These are phyloP conservation scores for Psilocybe cubensis DNA, from an alignment of 768 basidiomycete genomes.

Conservation along the genomic window DNA sequence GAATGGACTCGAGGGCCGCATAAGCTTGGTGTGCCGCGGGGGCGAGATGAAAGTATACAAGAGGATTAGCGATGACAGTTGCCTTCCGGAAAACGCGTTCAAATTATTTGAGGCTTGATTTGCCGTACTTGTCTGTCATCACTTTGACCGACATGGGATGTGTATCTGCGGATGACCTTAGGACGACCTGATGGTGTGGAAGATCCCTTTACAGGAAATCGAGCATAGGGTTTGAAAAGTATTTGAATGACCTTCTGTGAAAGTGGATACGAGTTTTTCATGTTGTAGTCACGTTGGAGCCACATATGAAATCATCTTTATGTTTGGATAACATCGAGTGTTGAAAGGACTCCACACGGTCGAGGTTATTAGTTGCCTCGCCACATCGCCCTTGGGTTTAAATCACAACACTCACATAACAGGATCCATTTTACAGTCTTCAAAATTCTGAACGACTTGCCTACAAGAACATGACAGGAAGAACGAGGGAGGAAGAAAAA, in stretches of 20 bases:
- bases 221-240: background rate
- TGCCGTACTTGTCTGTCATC: background rate
- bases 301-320: background rate
- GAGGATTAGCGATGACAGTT: constrained; percentile 44
- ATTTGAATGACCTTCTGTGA: background rate
- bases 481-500: background rate
- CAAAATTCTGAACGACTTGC: background rate
- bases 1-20: constrained; percentile 52
- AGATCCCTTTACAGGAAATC: too few species aligned
- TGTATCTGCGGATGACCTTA: background rate
- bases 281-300: background rate
- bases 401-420: background rate
- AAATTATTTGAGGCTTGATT: constrained; percentile 31
- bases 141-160: background rate
- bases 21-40: constrained; percentile 57
- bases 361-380: too few species aligned
- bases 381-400: too few species aligned
- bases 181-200: too few species aligned
- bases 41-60: constrained; percentile 54
- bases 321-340: background rate
- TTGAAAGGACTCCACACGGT: background rate
- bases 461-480: background rate
- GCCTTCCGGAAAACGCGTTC: constrained; percentile 48
- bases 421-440: too few species aligned
- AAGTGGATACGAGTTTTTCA: background rate